phyloP scores from a whole-genome alignment of 2,329 filamentous ascomycete species.

The Fusarium paranaense region DNA sequence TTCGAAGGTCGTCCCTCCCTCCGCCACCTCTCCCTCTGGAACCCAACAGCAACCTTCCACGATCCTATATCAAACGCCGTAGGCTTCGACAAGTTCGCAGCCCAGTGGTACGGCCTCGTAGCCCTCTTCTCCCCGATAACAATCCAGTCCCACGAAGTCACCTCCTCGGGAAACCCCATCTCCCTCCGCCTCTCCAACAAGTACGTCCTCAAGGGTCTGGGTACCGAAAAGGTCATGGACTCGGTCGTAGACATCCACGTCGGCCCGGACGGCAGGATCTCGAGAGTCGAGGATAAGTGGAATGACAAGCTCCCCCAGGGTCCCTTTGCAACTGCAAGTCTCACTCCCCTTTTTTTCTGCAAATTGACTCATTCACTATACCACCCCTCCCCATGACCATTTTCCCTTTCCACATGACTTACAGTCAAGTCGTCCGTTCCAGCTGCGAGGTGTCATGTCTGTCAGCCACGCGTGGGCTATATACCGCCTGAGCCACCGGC shows the following conservation, averaged over 20 bases:
- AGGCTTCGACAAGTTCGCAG: slow-evolving; percentile 63
- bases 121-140: slow-evolving; percentile 64
- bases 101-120: slow-evolving; percentile 69
- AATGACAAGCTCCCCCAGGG: slow-evolving; percentile 52
- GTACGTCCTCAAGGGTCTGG: slow-evolving; percentile 55
- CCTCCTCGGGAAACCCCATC: slow-evolving; percentile 68
- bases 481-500: slow-evolving; percentile 37
- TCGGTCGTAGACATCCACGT: slow-evolving; percentile 51
- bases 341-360: neutral
- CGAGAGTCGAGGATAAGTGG: slow-evolving; percentile 52
- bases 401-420: neutral
- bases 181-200: slow-evolving; percentile 58
- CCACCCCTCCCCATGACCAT: neutral
- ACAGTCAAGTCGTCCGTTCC: slow-evolving; percentile 14
- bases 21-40: slow-evolving; percentile 70
- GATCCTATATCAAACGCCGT: slow-evolving; percentile 69
- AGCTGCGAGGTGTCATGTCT: neutral
- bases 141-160: slow-evolving; percentile 65
- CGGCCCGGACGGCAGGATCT: slow-evolving; percentile 49
- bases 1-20: slow-evolving; percentile 71
- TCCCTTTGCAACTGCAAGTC: slow-evolving; percentile 48
- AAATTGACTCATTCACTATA: neutral
- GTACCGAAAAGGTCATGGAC: slow-evolving; percentile 60
- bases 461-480: slow-evolving; percentile 30
- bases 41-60: slow-evolving; percentile 66